Evolutionary conservation across 495 filamentous ascomycete species (phyloP), one percentile per base, ranked within the genome.

Genomic region (Articulospora tetracladia): DNA sequence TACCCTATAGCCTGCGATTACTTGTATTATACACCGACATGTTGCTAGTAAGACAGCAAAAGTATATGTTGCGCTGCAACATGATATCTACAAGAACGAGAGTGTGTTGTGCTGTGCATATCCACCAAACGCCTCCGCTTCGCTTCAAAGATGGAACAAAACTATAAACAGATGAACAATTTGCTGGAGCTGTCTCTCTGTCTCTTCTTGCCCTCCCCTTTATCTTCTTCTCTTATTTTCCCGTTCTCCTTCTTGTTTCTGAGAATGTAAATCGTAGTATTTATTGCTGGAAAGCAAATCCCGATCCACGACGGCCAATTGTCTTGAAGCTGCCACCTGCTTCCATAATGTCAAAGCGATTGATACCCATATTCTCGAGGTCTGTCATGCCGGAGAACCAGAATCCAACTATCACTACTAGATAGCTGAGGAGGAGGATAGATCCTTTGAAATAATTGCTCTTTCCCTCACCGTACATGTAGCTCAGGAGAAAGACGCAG

Each of bases 381-480:
- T 89, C 85, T 46, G 82, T 87, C 66, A 83, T 92, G 44, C 91
- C 84, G 27, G 89, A 88, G 52, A 96, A 86, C 73, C 92, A 97
- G 74, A 94, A 99, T 1, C 94, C 94, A 28, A 92, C 82, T 22
- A 96, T 76, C 24, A 99, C 90, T 41, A 98, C 95, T 23, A 98
- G 72, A 72, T 99, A 99, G 47, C 89, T 93, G 26, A 99, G 79
- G 58, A 98, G 84, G 52, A 99, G 82, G 66, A 97, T 96, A 60
- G 91, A 96, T 50, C 94, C 94, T 73, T 86, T 92, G 83, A 92
- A 92, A 74, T 92, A 92, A 71, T 92, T 92, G 74, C 89, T 91
- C 81, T 99, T 99, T 51, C 94, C 94, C 74, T 99, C 94, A 59
- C 95, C 93, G 61, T 98, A 96, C 79, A 99, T 93, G 74, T 98